A percentile compares a stretch with the other conserved stretches of the same genome.
Conservation (phyloP, 1,284 basidiomycete genomes). For the Sporisorium scitamineum region DNA sequence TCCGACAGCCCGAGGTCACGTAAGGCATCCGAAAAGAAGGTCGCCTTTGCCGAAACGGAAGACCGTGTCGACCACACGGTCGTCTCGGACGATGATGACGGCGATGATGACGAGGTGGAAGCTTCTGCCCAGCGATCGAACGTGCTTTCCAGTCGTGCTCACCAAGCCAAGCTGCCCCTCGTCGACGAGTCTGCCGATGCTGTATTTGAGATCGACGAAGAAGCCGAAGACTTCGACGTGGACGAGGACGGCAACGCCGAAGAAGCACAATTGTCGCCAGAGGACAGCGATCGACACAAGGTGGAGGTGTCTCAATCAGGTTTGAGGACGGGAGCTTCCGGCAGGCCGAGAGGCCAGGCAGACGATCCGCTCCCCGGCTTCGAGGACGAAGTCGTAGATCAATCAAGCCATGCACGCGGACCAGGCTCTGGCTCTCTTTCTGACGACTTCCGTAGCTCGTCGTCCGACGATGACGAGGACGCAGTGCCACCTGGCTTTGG, state of each 20-base stretch:
- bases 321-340: conserved; percentile 37
- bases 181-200: conserved; percentile 52
- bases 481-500: conserved; percentile 45
- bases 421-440: conserved; percentile 31
- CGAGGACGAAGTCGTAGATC: conserved; percentile 18
- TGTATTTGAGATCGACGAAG: conserved; percentile 62
- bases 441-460: conserved; percentile 38
- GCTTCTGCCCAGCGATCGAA: conserved; percentile 1
- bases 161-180: conserved; percentile 1
- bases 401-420: conserved; percentile 5
- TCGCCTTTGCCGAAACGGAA: conserved; percentile 62
- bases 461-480: conserved; percentile 44
- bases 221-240: conserved; percentile 32
- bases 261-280: conserved; percentile 11
- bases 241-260: conserved; percentile 22
- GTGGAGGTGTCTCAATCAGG: conserved; percentile 42
- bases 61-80: conserved; percentile 43
- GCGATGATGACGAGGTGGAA: conserved; percentile 29
- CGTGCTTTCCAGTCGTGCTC: background rate
- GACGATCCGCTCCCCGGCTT: conserved; percentile 36
- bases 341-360: conserved; percentile 33
- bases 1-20: conserved; percentile 21
- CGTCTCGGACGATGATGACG: conserved; percentile 36
- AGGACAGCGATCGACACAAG: conserved; percentile 32
- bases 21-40: conserved; percentile 55